phyloP scores from a whole-genome alignment of 106 monocot species.

The Dendrobium chrysotoxum region DNA sequence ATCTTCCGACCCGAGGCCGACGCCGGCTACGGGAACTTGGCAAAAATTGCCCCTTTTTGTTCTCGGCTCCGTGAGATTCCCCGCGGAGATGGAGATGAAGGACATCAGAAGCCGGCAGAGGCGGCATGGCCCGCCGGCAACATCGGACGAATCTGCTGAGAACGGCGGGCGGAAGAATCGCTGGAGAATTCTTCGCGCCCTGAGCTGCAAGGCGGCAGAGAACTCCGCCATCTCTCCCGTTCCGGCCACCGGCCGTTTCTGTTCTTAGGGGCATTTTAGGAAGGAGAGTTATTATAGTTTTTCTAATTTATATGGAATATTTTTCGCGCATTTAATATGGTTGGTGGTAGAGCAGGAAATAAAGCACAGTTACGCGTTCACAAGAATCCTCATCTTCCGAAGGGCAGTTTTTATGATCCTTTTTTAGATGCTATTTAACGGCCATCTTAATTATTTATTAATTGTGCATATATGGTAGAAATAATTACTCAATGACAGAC shows the following conservation, averaged over 20 bases:
- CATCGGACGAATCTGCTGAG: not conserved
- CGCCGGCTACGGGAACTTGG: not conserved
- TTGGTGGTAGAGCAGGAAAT: not conserved
- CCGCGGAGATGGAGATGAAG: conserved; percentile 37
- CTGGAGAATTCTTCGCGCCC: conserved; percentile 8
- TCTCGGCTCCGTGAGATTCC: conserved; percentile 25
- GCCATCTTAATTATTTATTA: not conserved
- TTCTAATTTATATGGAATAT: not conserved
- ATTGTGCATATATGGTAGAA: not conserved
- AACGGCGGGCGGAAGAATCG: not conserved
- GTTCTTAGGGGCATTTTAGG: not conserved
- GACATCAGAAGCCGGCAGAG: conserved; percentile 30
- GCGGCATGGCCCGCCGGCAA: not conserved
- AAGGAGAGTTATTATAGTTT: not conserved
- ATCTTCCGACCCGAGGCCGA: not conserved
- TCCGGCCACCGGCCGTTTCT: not conserved
- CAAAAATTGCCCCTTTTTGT: conserved; percentile 24
- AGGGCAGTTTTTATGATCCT: not conserved
- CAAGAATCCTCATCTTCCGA: not conserved
- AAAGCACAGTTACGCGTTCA: not conserved
- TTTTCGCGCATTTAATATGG: not conserved
- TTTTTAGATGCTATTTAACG: not conserved
- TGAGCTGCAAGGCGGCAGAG: conserved; percentile 14
- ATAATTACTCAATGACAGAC: not conserved
- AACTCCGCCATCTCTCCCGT: not conserved